Evolutionary conservation across 2,329 filamentous ascomycete genomes (phyloP).

Genomic region (Fusarium stilboides): DNA sequence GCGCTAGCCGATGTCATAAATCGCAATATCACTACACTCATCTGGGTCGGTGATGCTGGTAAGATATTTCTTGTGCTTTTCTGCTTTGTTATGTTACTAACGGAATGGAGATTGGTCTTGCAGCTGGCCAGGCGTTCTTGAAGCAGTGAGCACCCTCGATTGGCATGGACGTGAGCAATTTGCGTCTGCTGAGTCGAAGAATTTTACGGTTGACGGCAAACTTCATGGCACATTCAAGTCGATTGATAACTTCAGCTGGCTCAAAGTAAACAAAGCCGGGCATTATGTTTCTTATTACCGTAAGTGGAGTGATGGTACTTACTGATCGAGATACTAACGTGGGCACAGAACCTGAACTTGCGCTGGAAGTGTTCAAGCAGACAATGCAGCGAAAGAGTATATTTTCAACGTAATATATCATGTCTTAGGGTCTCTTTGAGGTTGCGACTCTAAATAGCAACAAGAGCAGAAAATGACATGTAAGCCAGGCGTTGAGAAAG

Average conservation of each 20-base stretch:
- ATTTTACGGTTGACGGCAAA: slow-evolving; percentile 65
- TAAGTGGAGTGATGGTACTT: slow-evolving; percentile 19
- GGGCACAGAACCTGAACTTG: slow-evolving; percentile 46
- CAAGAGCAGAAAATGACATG: too few species aligned
- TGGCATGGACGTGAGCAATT: slow-evolving; percentile 61
- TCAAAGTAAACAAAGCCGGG: slow-evolving; percentile 71
- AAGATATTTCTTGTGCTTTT: neutral
- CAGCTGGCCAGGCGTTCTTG: slow-evolving; percentile 69
- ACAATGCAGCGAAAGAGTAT: slow-evolving; percentile 37
- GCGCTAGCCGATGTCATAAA: slow-evolving; percentile 63
- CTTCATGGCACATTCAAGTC: slow-evolving; percentile 66
- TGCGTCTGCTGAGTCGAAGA: slow-evolving; percentile 46
- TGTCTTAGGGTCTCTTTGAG: too few species aligned
- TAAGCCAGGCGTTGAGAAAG: too few species aligned
- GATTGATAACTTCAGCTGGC: slow-evolving; percentile 69
- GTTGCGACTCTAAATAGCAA: too few species aligned
- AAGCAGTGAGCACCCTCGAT: slow-evolving; percentile 61
- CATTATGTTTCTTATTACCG: slow-evolving; percentile 68
- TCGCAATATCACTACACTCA: slow-evolving; percentile 63
- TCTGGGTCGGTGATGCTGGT: slow-evolving; percentile 70
- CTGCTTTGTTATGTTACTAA: neutral
- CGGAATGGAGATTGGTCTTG: slow-evolving; percentile 65
- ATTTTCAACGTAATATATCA: too few species aligned
- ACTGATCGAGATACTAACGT: slow-evolving; percentile 6
- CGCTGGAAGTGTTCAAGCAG: slow-evolving; percentile 49